Evolutionary conservation across 1,284 basidiomycete genomes (phyloP).

Genomic region (Puccinia hordei): DNA sequence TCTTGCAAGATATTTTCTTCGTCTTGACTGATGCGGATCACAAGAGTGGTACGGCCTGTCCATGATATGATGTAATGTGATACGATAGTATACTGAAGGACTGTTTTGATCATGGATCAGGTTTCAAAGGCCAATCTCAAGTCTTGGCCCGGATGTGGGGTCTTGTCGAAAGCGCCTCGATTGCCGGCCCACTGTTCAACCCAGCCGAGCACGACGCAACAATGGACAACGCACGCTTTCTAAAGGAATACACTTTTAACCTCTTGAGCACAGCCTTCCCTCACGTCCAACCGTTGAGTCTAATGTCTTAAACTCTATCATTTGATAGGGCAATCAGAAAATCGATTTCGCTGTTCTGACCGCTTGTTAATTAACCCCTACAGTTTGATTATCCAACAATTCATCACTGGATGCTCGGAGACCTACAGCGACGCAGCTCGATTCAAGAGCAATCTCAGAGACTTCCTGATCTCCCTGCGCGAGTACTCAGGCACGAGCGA

Average conservation of each 20-base stretch:
- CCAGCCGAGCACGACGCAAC: slow-evolving; percentile 66
- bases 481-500: slow-evolving; percentile 71
- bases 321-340: background rate
- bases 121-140: slow-evolving; percentile 59
- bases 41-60: slow-evolving; percentile 70
- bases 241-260: slow-evolving; percentile 85
- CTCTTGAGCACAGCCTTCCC: slow-evolving; percentile 84
- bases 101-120: slow-evolving; percentile 12
- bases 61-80: background rate
- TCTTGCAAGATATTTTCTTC: slow-evolving; percentile 95
- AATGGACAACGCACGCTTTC: slow-evolving; percentile 78
- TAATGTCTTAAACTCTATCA: background rate
- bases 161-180: slow-evolving; percentile 79
- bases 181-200: slow-evolving; percentile 75
- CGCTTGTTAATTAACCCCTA: background rate
- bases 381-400: slow-evolving; percentile 69
- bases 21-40: slow-evolving; percentile 97
- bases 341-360: background rate
- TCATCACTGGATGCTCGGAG: slow-evolving; percentile 80
- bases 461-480: slow-evolving; percentile 63
- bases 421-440: slow-evolving; percentile 83
- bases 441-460: slow-evolving; percentile 91
- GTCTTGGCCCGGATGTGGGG: slow-evolving; percentile 85
- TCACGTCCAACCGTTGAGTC: slow-evolving; percentile 68
- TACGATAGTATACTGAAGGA: background rate